These are phyloP conservation scores for Crithidia fasciculata DNA, from an alignment of 208 protist genomes.

Conservation along the genomic window DNA sequence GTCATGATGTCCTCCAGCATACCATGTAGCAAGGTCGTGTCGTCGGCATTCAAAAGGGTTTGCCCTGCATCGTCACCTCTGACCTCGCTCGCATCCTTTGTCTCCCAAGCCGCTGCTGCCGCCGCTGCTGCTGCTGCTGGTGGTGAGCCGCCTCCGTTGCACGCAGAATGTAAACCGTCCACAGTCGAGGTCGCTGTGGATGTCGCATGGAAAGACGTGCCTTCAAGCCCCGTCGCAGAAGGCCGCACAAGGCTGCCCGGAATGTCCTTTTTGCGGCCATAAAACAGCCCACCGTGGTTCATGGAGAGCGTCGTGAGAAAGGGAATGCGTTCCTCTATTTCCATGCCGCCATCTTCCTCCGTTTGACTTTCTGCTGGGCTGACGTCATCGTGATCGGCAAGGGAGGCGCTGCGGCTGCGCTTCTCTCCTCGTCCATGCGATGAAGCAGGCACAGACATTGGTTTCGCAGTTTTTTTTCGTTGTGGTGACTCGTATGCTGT, in stretches of 20 bases:
- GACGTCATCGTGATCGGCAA: not conserved
- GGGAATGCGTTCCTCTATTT: slow-evolving; percentile 35
- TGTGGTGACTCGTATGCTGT: too few species aligned
- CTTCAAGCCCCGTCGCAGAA: too few species aligned
- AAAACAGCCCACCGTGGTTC: slow-evolving; percentile 22
- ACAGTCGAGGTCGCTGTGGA: too few species aligned
- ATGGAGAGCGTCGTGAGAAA: slow-evolving; percentile 52
- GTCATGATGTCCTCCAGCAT: slow-evolving; percentile 28
- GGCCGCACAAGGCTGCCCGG: not conserved
- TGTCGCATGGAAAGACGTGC: too few species aligned
- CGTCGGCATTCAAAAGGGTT: not conserved
- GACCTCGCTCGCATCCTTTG: too few species aligned
- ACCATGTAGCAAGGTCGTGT: slow-evolving; percentile 18
- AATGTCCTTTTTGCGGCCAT: not conserved
- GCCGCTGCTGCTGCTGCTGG: too few species aligned
- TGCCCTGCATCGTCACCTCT: too few species aligned
- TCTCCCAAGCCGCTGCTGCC: too few species aligned
- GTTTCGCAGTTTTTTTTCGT: too few species aligned
- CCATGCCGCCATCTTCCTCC: not conserved
- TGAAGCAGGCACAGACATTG: not conserved
- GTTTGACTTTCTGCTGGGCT: too few species aligned
- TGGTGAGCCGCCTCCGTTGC: too few species aligned
- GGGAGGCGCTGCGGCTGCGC: slow-evolving; percentile 10
- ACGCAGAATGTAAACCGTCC: too few species aligned
- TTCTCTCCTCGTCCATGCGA: not conserved